Evolutionary conservation across 2,329 filamentous ascomycete species (phyloP), one percentile per base, ranked within the genome.

Genomic region (Aspergillus persii): DNA sequence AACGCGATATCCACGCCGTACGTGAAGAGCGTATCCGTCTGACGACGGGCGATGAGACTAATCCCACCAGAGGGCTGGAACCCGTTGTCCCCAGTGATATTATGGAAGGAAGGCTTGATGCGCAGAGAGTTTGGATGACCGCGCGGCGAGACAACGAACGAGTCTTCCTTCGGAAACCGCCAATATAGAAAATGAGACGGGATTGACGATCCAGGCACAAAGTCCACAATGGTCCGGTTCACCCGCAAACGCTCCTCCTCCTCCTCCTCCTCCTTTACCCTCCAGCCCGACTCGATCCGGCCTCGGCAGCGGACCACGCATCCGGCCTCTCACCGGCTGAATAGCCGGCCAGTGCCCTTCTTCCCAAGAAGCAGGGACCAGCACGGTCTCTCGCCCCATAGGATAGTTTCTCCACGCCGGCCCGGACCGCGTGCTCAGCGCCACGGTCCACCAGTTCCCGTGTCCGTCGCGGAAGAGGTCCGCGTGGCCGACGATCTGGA

Each of bases 121-220:
- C 76, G 75, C 0, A 87, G 75, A 0, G 77, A 77, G 61, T 81
- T 72, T 0, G 74, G 71, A 54, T 80, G 77, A 0, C 70, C 77
- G 0, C 63, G 66, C 0, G 77, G 77, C 0, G 80, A 86, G 15
- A 81, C 62, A 1, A 68, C 74, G 73, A 80, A 87, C 60, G 74
- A 77, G 53, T 69, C 71, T 0, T 75, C 65, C 31, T 56, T 53
- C 1, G 84, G 84, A 9, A 79, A 82, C 3, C 86, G 77, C 77
- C 84, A 86, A 74, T 84, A 77, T 1, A 83, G 78, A 62, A 87
- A 83, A 64, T 87, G 82, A 0, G 75, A 74, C 3, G 84, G 84
- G 0, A 87, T 69, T 0, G 67, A 63, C 0, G 76, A 76, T 0
- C 74, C 74, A 0, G 78, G 74, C 7, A 71, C 62, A 66, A 86